These are phyloP conservation scores for Diaporthe longicolla DNA, from an alignment of 2,329 filamentous ascomycete species.

Conservation along the genomic window DNA sequence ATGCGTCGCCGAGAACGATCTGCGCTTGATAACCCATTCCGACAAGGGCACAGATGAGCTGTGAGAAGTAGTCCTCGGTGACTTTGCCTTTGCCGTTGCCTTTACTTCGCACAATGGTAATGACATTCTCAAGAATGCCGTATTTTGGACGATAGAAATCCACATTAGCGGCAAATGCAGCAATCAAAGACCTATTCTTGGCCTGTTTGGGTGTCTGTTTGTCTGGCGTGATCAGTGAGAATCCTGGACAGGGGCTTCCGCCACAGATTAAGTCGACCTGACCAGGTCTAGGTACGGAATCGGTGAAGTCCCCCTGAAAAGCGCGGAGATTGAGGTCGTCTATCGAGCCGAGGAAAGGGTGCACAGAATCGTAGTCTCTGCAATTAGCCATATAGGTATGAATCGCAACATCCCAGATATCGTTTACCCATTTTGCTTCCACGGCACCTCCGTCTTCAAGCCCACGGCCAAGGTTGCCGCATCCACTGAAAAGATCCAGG, in stretches of 20 bases:
- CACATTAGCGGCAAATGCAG: conserved; percentile 80
- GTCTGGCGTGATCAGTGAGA: conserved; percentile 74
- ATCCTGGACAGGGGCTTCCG: conserved; percentile 84
- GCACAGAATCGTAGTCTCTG: conserved; percentile 53
- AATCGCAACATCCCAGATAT: conserved; percentile 74
- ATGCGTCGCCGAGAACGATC: conserved; percentile 77
- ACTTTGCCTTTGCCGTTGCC: conserved; percentile 49
- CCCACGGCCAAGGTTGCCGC: conserved; percentile 82
- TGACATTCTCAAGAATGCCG: conserved; percentile 83
- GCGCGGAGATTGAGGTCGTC: conserved; percentile 74
- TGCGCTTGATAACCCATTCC: conserved; percentile 83
- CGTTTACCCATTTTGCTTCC: conserved; percentile 76
- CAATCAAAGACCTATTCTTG: conserved; percentile 82
- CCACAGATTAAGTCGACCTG: conserved; percentile 78
- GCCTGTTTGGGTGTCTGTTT: conserved; percentile 68
- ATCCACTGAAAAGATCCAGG: conserved; percentile 83
- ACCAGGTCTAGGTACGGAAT: conserved; percentile 69
- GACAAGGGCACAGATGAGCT: conserved; percentile 80
- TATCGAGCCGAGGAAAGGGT: conserved; percentile 79
- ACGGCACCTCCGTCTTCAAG: conserved; percentile 80
- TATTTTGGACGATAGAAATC: conserved; percentile 84
- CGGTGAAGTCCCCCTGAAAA: conserved; percentile 63
- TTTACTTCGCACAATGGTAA: conserved; percentile 68
- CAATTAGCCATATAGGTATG: conserved; percentile 82
- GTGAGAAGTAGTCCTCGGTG: conserved; percentile 77